phyloP scores from a whole-genome alignment of 192 early-diverging fungal genomes.

The Coemansia sp. region DNA sequence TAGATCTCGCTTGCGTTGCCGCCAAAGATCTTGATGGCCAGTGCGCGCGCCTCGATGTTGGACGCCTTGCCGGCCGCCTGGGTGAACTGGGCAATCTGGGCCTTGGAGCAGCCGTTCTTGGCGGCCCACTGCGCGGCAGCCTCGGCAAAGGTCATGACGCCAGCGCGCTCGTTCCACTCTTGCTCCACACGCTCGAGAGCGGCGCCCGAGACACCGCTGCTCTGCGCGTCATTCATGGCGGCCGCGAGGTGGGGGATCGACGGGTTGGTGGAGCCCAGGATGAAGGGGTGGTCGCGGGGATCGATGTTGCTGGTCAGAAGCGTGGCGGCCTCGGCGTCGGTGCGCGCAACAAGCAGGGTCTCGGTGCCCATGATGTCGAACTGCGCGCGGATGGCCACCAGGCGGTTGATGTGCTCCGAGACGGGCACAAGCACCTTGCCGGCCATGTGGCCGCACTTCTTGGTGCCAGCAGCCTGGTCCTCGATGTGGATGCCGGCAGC shows the following conservation, averaged over 20 bases:
- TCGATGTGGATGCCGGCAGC: conserved; percentile 94
- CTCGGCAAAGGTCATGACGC: conserved; percentile 75
- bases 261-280: conserved; percentile 89
- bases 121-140: conserved; percentile 68
- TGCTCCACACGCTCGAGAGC: conserved; percentile 80
- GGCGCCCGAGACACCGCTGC: conserved; percentile 62
- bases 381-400: conserved; percentile 92
- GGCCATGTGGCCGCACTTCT: conserved; percentile 99
- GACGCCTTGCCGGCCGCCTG: conserved; percentile 60
- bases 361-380: conserved; percentile 98
- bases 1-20: conserved; percentile 51
- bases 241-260: conserved; percentile 63
- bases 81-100: conserved; percentile 51
- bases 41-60: conserved; percentile 75
- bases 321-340: conserved; percentile 96
- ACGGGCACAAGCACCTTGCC: conserved; percentile 98
- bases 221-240: conserved; percentile 80
- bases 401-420: conserved; percentile 94
- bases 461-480: conserved; percentile 92
- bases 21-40: conserved; percentile 61
- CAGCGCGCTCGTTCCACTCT: conserved; percentile 76
- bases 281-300: conserved; percentile 91
- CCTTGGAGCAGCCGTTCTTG: conserved; percentile 31
- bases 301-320: conserved; percentile 96
- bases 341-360: conserved; percentile 89